Evolutionary conservation across 2,329 filamentous ascomycete genomes (phyloP), one percentile per base, ranked within the genome.

Genomic region (Hypomyces rosellus): DNA sequence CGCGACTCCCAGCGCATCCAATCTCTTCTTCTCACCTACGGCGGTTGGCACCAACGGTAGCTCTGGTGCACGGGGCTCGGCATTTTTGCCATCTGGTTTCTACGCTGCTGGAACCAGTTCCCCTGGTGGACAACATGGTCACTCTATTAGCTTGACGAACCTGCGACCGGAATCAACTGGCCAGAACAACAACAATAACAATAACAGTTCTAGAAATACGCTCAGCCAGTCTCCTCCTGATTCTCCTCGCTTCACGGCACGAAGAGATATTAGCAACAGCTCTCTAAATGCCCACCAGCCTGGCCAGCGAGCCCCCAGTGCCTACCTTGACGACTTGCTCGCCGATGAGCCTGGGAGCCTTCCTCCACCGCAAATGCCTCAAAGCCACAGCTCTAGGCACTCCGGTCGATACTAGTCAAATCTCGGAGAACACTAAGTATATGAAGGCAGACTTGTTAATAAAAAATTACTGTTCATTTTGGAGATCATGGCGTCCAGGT

Each of bases 21-120:
- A 86, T 55, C 76, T 97, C 14, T 99, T 99, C 79, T 99, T 96
- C 74, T 96, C 90, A 7, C 93, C 93, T 0, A 97, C 93, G 0
- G 91, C 91, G 1, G 82, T 81, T 39, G 74, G 80, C 7, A 73
- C 88, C 13, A 82, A 80, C 37, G 72, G 76, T 15, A 25, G 15
- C 13, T 74, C 75, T 51, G 74, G 76, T 46, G 81, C 81, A 58
- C 85, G 91, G 48, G 82, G 80, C 52, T 95, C 89, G 1, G 75
- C 76, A n/a, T 95, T 92, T 64, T 76, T 96, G 16, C 92, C 92
- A 14, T 86, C 92, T 3, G 92, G 92, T 1, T 96, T 95, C 71
- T 97, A 97, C 64, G 85, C 89, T 33, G 80, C 88, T 5, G 80
- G 85, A 18, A 77, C 75, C 7, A 76, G 76, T 11, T 74, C 77